These are phyloP conservation scores for Gossypium schwendimanii DNA, from an alignment of 441 rosid genomes.

Conservation along the genomic window DNA sequence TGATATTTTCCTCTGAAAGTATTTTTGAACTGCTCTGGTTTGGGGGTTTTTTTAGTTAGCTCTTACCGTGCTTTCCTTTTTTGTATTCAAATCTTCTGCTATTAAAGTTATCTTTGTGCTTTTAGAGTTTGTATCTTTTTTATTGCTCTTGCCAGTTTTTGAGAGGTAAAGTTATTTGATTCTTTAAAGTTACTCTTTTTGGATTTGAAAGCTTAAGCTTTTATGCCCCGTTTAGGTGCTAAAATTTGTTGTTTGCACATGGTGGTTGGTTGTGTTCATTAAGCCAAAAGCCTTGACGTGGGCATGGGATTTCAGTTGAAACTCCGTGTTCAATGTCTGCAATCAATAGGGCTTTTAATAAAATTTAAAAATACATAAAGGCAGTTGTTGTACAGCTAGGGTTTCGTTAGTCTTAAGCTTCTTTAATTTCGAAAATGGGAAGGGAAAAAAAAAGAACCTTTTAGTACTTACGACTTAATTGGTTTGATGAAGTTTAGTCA, in stretches of 20 bases:
- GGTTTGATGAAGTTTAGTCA: background rate
- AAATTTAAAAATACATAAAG: background rate
- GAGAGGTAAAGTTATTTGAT: background rate
- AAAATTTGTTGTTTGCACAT: conserved; percentile 1
- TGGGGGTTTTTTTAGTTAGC: background rate
- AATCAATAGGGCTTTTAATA: background rate
- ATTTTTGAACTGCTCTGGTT: background rate
- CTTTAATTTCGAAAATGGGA: background rate
- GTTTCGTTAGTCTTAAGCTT: background rate
- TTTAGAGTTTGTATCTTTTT: background rate
- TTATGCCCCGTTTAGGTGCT: background rate
- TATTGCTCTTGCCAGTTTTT: background rate
- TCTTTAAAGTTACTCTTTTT: background rate
- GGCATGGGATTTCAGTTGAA: background rate
- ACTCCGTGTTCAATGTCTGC: background rate
- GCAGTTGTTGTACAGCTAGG: background rate
- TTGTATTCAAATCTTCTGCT: conserved; percentile 4
- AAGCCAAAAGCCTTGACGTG: background rate
- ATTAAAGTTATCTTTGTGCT: background rate
- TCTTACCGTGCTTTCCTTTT: background rate
- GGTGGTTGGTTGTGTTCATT: conserved; percentile 11
- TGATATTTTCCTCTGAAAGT: background rate
- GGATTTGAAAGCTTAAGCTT: background rate
- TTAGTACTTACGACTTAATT: background rate
- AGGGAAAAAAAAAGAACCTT: background rate